These are phyloP conservation scores for Solanum chacoense DNA, from an alignment of 305 asterid species.

Conservation along the genomic window DNA sequence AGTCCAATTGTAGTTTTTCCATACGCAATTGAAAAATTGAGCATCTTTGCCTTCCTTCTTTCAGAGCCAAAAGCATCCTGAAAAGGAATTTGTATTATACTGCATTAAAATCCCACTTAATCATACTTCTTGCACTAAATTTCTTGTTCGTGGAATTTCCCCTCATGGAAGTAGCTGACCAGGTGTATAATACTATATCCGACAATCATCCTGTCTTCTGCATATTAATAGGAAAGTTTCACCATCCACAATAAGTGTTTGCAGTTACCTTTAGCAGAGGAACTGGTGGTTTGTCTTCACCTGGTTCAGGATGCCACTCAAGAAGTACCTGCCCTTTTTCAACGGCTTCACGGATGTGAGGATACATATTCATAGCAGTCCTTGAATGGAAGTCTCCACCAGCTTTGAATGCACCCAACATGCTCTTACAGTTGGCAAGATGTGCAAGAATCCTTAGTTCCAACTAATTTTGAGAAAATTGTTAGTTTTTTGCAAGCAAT, in stretches of 20 bases:
- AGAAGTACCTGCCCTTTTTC: constrained; percentile 66
- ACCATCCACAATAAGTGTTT: neutral
- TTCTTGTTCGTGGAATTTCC: neutral
- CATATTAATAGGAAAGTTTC: neutral
- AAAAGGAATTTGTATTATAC: constrained; percentile 3
- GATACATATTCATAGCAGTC: constrained; percentile 99
- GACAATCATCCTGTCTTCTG: neutral
- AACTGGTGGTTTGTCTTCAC: constrained; percentile 81
- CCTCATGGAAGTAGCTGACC: neutral
- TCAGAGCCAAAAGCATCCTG: constrained; percentile 97
- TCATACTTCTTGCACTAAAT: neutral
- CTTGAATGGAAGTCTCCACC: constrained; percentile 99
- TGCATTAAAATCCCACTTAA: neutral
- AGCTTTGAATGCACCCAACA: constrained; percentile 90
- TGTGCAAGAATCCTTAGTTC: constrained; percentile 99
- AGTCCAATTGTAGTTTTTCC: constrained; percentile 91
- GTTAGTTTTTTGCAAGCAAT: constrained; percentile 10
- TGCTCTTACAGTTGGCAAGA: constrained; percentile 88
- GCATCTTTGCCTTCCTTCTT: constrained; percentile 99
- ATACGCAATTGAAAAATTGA: constrained; percentile 93
- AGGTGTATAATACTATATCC: neutral
- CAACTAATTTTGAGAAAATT: constrained; percentile 42
- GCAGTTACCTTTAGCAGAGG: constrained; percentile 78
- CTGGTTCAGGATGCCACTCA: constrained; percentile 92
- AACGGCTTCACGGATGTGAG: constrained; percentile 81